Base-by-base conservation (phyloP, 495 filamentous ascomycete species). In the Bryoglossum gracile region DNA sequence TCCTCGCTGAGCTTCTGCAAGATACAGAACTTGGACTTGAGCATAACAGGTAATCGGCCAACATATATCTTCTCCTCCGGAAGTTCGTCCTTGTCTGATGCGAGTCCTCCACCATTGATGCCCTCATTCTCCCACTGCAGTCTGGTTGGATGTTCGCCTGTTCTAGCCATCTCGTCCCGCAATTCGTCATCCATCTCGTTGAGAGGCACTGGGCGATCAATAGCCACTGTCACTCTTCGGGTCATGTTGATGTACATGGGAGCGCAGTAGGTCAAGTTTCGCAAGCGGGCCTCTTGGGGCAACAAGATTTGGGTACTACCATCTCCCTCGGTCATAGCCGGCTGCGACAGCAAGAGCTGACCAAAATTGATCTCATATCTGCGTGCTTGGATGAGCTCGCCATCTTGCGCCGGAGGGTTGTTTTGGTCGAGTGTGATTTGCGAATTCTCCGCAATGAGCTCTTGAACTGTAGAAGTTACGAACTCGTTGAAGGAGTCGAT, bases 401-500 rank as follows among this genome's bases (percentile, higher is more conserved):
- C 87, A 43, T 83, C 85, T 57, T 75, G 72, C 48, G 68, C 69
- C 22, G 74, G 81, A 0, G 89, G 85, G 32, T 86, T 76, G 43
- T 87, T 86, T 62, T 95, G 87, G 55, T 97, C 94, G 48, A 97
- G 78, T 17, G 83, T 88, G 39, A 97, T 80, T 49, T 84, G 76
- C 26, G 84, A 83, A 60, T 94, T 89, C 62, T 97, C 92, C 46
- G 85, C 80, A 21, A 97, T 81, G 45, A 97, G 76, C 52, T 94
- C 86, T 55, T 95, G 87, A 70, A 97, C 90, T 0, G 92, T 95
- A 3, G 84, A 87, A 26, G 79, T 77, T 39, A 91, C 84, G 61
- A 99, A 99, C 61, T 96, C 89, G 69, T 99, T 86, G 72, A 95
- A 99, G 2, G 92, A 99, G 64, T 97, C 90, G 50, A 97, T 77